A percentile compares a stretch with the other conserved stretches of the same genome.
Evolutionary conservation across 371 early-diverging fungal species (phyloP).

Genomic region (Mucor circinelloides): DNA sequence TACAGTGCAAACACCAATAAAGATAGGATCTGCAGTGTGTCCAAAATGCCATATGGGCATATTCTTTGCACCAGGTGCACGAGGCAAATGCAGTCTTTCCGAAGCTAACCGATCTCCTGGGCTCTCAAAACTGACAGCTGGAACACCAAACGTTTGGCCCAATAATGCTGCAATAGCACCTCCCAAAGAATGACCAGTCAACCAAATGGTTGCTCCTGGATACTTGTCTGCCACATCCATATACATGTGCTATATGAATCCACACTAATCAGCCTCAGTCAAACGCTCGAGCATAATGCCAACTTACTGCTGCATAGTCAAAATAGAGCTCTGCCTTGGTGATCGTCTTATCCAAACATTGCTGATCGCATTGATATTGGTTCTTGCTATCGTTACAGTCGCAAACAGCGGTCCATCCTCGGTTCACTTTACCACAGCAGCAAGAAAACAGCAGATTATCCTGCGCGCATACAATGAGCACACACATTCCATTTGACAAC

Average conservation of each 20-base stretch:
- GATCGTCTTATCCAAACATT: slow-evolving; percentile 65
- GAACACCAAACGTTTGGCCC: slow-evolving; percentile 85
- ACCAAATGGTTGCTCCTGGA: slow-evolving; percentile 75
- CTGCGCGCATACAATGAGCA: slow-evolving; percentile 28
- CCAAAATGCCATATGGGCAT: slow-evolving; percentile 92
- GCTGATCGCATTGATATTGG: slow-evolving; percentile 61
- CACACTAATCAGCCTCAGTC: background rate
- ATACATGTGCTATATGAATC: slow-evolving; percentile 32
- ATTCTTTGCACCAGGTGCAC: slow-evolving; percentile 50
- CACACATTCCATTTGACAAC: too few species aligned
- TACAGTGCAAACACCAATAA: slow-evolving; percentile 84
- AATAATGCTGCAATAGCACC: slow-evolving; percentile 83
- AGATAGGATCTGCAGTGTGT: slow-evolving; percentile 93
- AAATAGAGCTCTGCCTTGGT: slow-evolving; percentile 77
- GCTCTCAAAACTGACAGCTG: slow-evolving; percentile 86
- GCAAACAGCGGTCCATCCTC: slow-evolving; percentile 85
- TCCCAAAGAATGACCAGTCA: slow-evolving; percentile 96
- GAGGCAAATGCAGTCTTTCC: slow-evolving; percentile 77
- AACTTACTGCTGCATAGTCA: slow-evolving; percentile 71
- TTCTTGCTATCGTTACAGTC: slow-evolving; percentile 66
- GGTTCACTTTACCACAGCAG: slow-evolving; percentile 93
- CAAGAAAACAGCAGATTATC: slow-evolving; percentile 96
- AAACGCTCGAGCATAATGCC: background rate
- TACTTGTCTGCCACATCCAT: slow-evolving; percentile 62
- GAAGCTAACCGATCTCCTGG: slow-evolving; percentile 90